phyloP scores from a whole-genome alignment of 2,329 filamentous ascomycete genomes.

The Ascochyta pisi region DNA sequence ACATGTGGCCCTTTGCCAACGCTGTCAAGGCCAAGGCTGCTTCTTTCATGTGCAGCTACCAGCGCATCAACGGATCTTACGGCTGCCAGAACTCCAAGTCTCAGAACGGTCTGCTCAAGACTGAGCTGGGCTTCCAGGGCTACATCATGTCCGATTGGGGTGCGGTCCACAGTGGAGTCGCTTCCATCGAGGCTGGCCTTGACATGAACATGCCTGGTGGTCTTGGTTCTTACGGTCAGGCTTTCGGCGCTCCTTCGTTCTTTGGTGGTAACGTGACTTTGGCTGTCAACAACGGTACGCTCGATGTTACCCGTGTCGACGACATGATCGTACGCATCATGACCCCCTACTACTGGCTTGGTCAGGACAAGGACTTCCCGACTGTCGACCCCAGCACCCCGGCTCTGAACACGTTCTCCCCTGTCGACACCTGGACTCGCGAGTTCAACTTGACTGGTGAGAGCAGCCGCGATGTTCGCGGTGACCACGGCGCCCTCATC shows the following conservation, averaged over 20 bases:
- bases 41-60: conserved; percentile 66
- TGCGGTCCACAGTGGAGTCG: conserved; percentile 54
- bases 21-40: conserved; percentile 64
- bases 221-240: conserved; percentile 39
- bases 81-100: conserved; percentile 50
- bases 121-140: conserved; percentile 59
- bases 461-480: conserved; percentile 46
- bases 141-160: conserved; percentile 55
- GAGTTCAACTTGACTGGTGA: conserved; percentile 46
- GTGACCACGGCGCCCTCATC: conserved; percentile 52
- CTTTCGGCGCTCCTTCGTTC: conserved; percentile 47
- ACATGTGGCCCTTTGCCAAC: conserved; percentile 72
- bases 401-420: conserved; percentile 50
- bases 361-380: conserved; percentile 52
- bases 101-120: conserved; percentile 60
- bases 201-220: conserved; percentile 56
- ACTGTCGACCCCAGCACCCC: conserved; percentile 43
- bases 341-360: conserved; percentile 54
- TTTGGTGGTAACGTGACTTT: conserved; percentile 53
- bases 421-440: conserved; percentile 44
- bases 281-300: conserved; percentile 50
- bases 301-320: conserved; percentile 51
- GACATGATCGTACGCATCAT: conserved; percentile 58
- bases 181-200: conserved; percentile 56
- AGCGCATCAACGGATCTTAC: conserved; percentile 47